Conservation (phyloP, 257 asterid species). For the Primulina huaijiensis region DNA sequence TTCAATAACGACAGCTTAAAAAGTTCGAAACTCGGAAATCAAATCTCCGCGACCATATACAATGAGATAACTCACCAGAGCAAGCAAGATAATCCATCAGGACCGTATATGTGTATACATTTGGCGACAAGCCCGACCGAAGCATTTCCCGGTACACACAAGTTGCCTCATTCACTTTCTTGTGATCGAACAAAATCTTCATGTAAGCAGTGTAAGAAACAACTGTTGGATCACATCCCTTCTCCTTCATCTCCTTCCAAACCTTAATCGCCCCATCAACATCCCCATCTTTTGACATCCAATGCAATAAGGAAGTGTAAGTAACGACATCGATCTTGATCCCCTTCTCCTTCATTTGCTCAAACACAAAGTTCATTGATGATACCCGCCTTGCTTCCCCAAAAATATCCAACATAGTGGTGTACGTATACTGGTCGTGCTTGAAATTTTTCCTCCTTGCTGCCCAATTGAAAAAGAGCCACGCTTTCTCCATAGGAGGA, state of each 20-base stretch:
- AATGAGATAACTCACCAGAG: constrained; percentile 49
- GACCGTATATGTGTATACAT: constrained; percentile 71
- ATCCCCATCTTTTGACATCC: constrained; percentile 77
- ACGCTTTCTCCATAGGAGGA: constrained; percentile 90
- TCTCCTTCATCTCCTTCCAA: constrained; percentile 79
- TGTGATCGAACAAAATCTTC: constrained; percentile 68
- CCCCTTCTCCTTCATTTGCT: constrained; percentile 71
- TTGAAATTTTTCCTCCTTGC: constrained; percentile 48
- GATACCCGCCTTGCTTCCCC: constrained; percentile 85
- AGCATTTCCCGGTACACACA: constrained; percentile 81
- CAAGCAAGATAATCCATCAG: constrained; percentile 83
- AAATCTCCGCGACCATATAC: constrained; percentile 18
- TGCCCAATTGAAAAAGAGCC: constrained; percentile 96
- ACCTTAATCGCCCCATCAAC: constrained; percentile 56
- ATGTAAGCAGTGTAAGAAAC: constrained; percentile 88
- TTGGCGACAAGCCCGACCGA: constrained; percentile 63
- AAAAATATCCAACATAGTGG: constrained; percentile 92
- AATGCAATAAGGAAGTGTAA: constrained; percentile 77
- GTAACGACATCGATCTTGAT: constrained; percentile 74
- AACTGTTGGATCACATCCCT: constrained; percentile 65
- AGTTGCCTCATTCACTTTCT: constrained; percentile 53
- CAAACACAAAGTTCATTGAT: constrained; percentile 68
- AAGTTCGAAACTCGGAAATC: constrained; percentile 11
- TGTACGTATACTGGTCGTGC: constrained; percentile 90
- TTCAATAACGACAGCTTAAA: neutral